Evolutionary conservation across 768 basidiomycete genomes (phyloP), one percentile per base, ranked within the genome.

Genomic region (Pleurotus eryngii): DNA sequence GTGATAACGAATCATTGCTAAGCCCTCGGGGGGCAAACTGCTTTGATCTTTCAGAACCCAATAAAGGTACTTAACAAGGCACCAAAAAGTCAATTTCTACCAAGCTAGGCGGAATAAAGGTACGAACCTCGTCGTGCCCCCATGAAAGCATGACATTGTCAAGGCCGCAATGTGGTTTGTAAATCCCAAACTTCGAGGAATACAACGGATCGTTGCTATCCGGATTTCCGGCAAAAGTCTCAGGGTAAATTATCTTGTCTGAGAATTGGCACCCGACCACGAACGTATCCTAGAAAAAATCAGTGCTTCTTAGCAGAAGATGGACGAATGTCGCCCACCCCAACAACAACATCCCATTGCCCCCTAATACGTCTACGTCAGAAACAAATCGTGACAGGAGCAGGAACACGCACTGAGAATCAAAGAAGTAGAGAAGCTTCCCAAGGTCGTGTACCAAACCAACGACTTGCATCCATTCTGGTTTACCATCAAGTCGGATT

Each of bases 291-390:
- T 78, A 59, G 8, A 24, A 49, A 58, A 49, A 57, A 57, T 63
- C 39, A 51, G 46, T 63, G 15, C 60, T 57, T 37, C 30, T 60
- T 42, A 30, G 18, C 30, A 15, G 26, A 45, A 22, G 49, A 48
- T 39, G 47, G 11, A 46, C 40, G 7, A 27, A 46, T 61, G 8
- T 54, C 38, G 42, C 76, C 64, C 71, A 89, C 89, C 49, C 92
- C 93, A 22, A 95, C 93, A 22, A 95, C 93, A 51, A 95, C 93
- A 59, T 93, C 92, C 93, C 93, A 95, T 73, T 95, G 92, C 5
- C 93, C 93, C 24, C 55, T 56, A 27, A 20, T 26, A 48, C 9
- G 3, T 26, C 8, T 22, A 26, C 17, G 17, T 51, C 50, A 18
- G 22, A 24, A 46, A 20, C 18, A 15, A 5, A 14, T 8, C n/a